Evolutionary conservation across 1,284 basidiomycete species (phyloP), one percentile per base, ranked within the genome.

Genomic region (Schizophyllum amplum): DNA sequence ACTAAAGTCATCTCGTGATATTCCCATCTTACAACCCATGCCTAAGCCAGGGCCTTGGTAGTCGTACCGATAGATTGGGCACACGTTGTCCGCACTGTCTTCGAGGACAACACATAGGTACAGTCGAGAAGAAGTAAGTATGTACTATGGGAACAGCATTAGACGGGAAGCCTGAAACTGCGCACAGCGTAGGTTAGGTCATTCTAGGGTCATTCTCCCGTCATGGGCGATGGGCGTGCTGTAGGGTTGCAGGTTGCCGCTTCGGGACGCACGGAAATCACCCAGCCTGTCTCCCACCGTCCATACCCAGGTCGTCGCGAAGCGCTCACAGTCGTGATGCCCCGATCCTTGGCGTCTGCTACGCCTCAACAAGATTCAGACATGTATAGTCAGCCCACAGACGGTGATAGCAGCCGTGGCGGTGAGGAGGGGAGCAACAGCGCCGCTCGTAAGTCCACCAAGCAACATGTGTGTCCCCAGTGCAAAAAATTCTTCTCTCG

Each of bases 401-500:
- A 42, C 33, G 33, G 17, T n/a, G 33, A 17, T 9, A 9, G 7
- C 17, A 2, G 33, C 11, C 17, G 33, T 42, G 33, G 33, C n/a
- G 33, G 33, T 13, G 33, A 9, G 33, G 17, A 13, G 33, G 7
- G 33, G 17, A 42, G 11, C 11, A 3, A 13, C 33, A 42, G 33
- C 13, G 33, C 7, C 3, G 4, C 4, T 42, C 33, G 4, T 42
- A 42, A 17, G 33, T 17, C 33, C 33, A 13, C 33, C 33, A 42
- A 42, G 33, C 33, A 42, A 42, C 79, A 80, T 65, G 70, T 72
- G 60, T 82, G 83, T 65, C 68, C 67, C 22, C 71, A 83, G 4
- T 86, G 83, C 65, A 66, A 71, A 47, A 86, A 85, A 67, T 67
- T 74, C 47, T 86, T 86, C 66, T 82, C 81, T 56, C 72, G 81